phyloP scores from a whole-genome alignment of 495 filamentous ascomycete species.

The Penicillium taxi region DNA sequence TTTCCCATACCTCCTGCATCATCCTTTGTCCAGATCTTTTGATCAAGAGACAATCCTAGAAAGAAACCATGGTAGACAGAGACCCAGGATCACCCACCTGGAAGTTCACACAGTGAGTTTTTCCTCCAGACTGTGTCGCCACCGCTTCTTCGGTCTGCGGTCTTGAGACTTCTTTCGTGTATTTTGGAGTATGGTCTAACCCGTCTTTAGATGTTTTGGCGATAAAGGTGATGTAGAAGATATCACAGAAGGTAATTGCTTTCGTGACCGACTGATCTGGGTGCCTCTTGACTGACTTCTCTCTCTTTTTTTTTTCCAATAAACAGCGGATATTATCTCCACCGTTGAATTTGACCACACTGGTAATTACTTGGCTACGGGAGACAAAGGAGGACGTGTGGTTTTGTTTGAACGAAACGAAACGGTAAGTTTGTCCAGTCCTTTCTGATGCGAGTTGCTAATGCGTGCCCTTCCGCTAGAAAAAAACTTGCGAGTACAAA shows the following conservation, averaged over 20 bases:
- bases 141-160: too few species aligned
- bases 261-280: conserved; percentile 8
- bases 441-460: background rate
- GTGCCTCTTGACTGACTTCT: conserved; percentile 9
- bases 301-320: background rate
- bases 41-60: conserved; percentile 31
- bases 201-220: conserved; percentile 78
- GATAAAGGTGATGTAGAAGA: conserved; percentile 99
- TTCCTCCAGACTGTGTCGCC: background rate
- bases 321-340: conserved; percentile 98
- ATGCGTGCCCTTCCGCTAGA: conserved; percentile 52
- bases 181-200: conserved; percentile 7
- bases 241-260: conserved; percentile 85
- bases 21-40: conserved; percentile 7
- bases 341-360: conserved; percentile 99
- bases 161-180: background rate
- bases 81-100: conserved; percentile 90
- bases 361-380: conserved; percentile 94
- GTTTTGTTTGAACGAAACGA: conserved; percentile 97
- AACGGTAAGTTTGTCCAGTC: conserved; percentile 49
- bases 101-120: conserved; percentile 99
- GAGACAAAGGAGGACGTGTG: conserved; percentile 94
- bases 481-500: conserved; percentile 99
- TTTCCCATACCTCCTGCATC: conserved; percentile 9
- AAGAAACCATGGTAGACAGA: conserved; percentile 87